Conservation (phyloP, 495 filamentous ascomycete genomes). For the Penicillium lagena region DNA sequence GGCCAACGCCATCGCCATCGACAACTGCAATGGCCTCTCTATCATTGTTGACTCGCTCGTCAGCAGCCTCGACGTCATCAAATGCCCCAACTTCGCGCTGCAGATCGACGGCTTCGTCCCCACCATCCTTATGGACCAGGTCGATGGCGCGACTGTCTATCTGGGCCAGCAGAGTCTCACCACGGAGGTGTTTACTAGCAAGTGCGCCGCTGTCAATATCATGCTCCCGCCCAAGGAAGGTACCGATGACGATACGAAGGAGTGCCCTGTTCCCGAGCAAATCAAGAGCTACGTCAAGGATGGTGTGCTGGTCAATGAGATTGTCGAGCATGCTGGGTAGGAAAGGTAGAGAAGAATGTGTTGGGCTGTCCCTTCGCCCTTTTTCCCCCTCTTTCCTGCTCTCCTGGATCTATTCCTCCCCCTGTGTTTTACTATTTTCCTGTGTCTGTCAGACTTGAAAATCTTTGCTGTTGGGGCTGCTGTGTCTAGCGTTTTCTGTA, state of each 20-base stretch:
- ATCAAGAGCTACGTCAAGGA: constrained; percentile 73
- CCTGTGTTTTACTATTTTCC: neutral
- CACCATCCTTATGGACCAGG: constrained; percentile 84
- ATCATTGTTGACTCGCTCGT: constrained; percentile 87
- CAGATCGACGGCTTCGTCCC: constrained; percentile 81
- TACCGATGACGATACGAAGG: constrained; percentile 69
- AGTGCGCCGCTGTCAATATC: constrained; percentile 77
- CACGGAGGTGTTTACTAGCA: constrained; percentile 83
- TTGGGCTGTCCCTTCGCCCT: neutral
- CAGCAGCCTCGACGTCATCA: constrained; percentile 87
- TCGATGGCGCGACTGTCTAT: constrained; percentile 85
- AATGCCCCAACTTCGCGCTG: constrained; percentile 83
- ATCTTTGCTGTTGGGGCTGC: constrained; percentile 5
- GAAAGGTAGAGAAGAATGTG: neutral
- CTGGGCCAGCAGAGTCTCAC: constrained; percentile 67
- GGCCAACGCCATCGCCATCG: constrained; percentile 88
- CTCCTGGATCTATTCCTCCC: neutral
- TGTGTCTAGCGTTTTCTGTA: constrained; percentile 18
- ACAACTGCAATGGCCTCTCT: constrained; percentile 78
- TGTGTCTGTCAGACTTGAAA: neutral
- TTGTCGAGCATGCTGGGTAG: constrained; percentile 81
- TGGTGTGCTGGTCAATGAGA: constrained; percentile 73
- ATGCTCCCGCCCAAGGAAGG: constrained; percentile 59
- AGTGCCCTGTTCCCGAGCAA: constrained; percentile 84
- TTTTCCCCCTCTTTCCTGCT: neutral